A percentile compares a stretch with the other conserved stretches of the same genome.
phyloP scores from a whole-genome alignment of 176 grass and related monocot genomes.

The Musa schizocarpa region DNA sequence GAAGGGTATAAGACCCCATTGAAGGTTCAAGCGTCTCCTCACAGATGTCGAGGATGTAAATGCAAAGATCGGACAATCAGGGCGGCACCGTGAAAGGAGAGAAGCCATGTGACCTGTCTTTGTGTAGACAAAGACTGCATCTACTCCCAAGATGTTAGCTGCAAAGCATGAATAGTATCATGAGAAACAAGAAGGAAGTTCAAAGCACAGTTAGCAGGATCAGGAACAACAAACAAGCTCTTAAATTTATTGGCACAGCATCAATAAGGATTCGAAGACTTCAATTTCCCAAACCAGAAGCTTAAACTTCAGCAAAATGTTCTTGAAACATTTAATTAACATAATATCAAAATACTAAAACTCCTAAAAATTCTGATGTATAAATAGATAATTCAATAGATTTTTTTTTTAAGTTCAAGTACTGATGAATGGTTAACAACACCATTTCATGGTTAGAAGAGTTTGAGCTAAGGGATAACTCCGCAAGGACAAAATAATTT shows the following conservation, averaged over 20 bases:
- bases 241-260: not conserved
- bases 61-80: slow-evolving; percentile 84
- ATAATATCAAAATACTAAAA: too few species aligned
- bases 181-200: slow-evolving; percentile 8
- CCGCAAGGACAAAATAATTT: too few species aligned
- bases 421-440: too few species aligned
- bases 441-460: too few species aligned
- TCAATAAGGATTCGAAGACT: too few species aligned
- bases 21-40: slow-evolving; percentile 67
- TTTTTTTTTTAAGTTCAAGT: not conserved
- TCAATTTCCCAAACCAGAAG: not conserved
- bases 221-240: not conserved
- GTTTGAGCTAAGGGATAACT: too few species aligned
- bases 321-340: too few species aligned
- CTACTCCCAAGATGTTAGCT: slow-evolving; percentile 87
- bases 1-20: slow-evolving; percentile 97
- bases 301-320: not conserved
- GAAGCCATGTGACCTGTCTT: slow-evolving; percentile 82
- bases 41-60: slow-evolving; percentile 65
- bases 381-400: not conserved
- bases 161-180: slow-evolving; percentile 15
- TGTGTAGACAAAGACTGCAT: slow-evolving; percentile 76
- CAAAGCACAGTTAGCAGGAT: not conserved
- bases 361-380: too few species aligned
- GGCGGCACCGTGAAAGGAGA: slow-evolving; percentile 72